Evolutionary conservation across 176 grass and related monocot genomes (phyloP), one percentile per base, ranked within the genome.

Genomic region (Aegilops bicornis): DNA sequence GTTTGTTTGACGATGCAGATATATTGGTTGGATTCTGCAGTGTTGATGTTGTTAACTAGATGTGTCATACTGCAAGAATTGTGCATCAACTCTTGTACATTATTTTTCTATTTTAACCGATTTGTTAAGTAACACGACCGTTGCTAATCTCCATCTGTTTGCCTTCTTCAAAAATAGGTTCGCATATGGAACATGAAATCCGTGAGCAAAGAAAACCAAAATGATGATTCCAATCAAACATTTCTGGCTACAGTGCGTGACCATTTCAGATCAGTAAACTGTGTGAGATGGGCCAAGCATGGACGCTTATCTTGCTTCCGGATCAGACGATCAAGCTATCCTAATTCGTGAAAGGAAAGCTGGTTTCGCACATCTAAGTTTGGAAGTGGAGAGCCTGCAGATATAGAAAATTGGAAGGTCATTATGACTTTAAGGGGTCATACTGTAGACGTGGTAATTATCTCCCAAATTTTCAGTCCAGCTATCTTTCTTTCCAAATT

Each of bases 171-270:
- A 85, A 85, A 82, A 69, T 59, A 99, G 94, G 92, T 96, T 76
- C 90, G 97, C 71, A 96, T 99, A 94, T 99, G 94, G 97, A 92
- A 84, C 87, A 99, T 94, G 88, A 99, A 99, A 88, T 96, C 97
- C 47, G 80, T 96, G 32, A 86, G 86, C 40, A 89, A 86, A 71
- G 83, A 90, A 50, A 14, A 31, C 59, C 67, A 77, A 48, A 86
- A 79, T 37, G 73, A 94, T 8, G 79, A 92, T 83, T 86, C 91
- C 29, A 90, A 72, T 81, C 92, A 92, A 90, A 88, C 79, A 31
- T 82, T 96, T 64, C 77, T 99, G 33, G 97, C 94, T 37, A 96
- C 97, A 56, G 78, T 99, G 14, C 88, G 94, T 29, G 97, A 99
- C 48, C 97, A 99, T 80, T 99, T 99, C 60, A 94, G 97, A 81